Evolutionary conservation across 75 land plant genomes (phyloP), one percentile per base, ranked within the genome.

Genomic region (Pinus taeda): DNA sequence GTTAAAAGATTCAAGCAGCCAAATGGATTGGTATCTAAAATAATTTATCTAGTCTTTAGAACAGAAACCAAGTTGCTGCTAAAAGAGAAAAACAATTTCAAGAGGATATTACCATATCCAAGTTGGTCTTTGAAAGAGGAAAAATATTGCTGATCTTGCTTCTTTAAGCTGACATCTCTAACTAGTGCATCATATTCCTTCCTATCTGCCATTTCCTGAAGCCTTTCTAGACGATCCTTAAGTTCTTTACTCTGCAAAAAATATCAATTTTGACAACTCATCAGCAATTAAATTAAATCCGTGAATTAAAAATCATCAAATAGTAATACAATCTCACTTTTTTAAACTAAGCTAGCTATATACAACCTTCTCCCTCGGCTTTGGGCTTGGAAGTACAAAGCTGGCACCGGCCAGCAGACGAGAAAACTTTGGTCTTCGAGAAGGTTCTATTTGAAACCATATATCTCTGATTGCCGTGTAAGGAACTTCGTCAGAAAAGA

Each of bases 71-170:
- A 39, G 42, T 39, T 39, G 42, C 42, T 39, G 42, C 42, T 39
- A 39, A 39, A 39, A 39, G 42, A 39, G 42, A 39, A 39, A 4
- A 39, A 39, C 42, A 39, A 39, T 39, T 39, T 39, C 42, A 39
- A 39, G 4, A 4, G 60, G 60, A 59, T 17, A 59, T 79, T 78
- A 95, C 98, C 96, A 81, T 93, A 95, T 5, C 98, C 98, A 56
- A 95, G 84, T 74, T 93, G 95, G 79, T 93, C 92, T 71, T 86
- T 95, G 78, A 91, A 95, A 3, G 93, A 83, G 42, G 98, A 91
- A 73, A 95, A 93, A 33, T 90, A 88, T 67, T 90, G 96, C 36
- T 69, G 80, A 5, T 65, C 78, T 30, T 77, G 72, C 71, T 84
- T 87, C 70, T 61, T 83, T 2, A 87, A 84, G 3, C 83, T 77